phyloP scores from a whole-genome alignment of 2,329 filamentous ascomycete species.

The Ceratocystis cacaofunesta region DNA sequence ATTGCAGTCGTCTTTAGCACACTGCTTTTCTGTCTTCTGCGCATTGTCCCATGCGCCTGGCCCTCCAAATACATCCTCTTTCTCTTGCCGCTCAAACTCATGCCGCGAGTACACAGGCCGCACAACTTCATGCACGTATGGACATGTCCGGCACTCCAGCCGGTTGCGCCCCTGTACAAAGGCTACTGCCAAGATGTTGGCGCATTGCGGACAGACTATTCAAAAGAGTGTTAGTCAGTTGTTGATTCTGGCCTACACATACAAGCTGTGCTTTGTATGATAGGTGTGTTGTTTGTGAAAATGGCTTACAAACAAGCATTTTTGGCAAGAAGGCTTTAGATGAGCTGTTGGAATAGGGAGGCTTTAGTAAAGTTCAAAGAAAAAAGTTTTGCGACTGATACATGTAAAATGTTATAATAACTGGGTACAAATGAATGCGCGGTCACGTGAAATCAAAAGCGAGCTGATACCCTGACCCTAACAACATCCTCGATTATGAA shows the following conservation, averaged over 20 bases:
- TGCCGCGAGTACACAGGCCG: slow-evolving; percentile 68
- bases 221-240: slow-evolving; percentile 18
- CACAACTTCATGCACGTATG: slow-evolving; percentile 75
- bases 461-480: neutral
- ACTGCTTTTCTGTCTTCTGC: slow-evolving; percentile 70
- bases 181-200: slow-evolving; percentile 68
- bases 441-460: neutral
- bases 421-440: too few species aligned
- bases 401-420: too few species aligned
- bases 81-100: slow-evolving; percentile 72
- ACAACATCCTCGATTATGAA: too few species aligned
- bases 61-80: slow-evolving; percentile 80
- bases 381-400: neutral
- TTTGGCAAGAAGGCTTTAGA: neutral
- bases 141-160: slow-evolving; percentile 89
- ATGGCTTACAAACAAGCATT: slow-evolving; percentile 51
- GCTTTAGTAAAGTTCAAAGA: neutral
- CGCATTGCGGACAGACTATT: slow-evolving; percentile 67
- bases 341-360: neutral
- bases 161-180: slow-evolving; percentile 51
- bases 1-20: slow-evolving; percentile 64
- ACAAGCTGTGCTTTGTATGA: too few species aligned
- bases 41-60: slow-evolving; percentile 83
- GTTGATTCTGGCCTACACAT: neutral
- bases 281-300: neutral